Conservation (phyloP, 2,329 filamentous ascomycete genomes). For the Botrytis medusae region DNA sequence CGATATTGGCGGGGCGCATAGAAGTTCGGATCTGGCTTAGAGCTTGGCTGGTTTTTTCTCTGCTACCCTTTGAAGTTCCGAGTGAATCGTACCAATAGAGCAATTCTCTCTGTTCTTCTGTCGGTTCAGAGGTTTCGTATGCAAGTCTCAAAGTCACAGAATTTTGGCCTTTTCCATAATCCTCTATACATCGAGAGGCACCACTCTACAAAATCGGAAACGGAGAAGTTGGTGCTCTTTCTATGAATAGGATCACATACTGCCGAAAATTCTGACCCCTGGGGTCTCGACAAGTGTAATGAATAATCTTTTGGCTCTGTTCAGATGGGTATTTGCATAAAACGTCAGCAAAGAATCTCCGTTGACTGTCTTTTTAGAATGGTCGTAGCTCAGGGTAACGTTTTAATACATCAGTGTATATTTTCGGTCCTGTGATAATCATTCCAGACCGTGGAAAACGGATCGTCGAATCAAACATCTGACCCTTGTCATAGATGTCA, state of each 20-base stretch:
- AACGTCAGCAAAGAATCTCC: not conserved
- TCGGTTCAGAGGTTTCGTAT: not conserved
- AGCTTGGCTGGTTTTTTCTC: not conserved
- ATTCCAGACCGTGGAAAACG: not conserved
- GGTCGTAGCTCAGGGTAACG: not conserved
- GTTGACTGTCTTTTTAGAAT: not conserved
- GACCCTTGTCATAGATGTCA: not conserved
- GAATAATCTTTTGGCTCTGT: not conserved
- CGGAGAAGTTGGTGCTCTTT: not conserved
- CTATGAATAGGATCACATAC: not conserved
- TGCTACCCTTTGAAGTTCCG: not conserved
- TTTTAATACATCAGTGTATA: not conserved
- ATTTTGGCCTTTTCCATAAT: not conserved
- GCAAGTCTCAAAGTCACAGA: not conserved
- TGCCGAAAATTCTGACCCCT: not conserved
- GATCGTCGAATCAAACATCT: no score
- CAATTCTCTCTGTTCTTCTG: not conserved
- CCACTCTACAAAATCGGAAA: not conserved
- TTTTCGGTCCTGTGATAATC: not conserved
- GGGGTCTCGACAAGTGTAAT: not conserved
- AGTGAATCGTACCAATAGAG: not conserved
- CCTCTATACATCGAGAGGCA: not conserved
- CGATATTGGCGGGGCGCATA: no score
- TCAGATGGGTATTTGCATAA: not conserved
- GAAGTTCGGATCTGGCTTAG: not conserved